Percentiles rank a stretch among this genome's conserved stretches.
Conservation (phyloP, 164 flowering plant species). For the Vitis vinifera region ASM3070453v1 NC_081814.1:6507501-6508000, state of each 20-base stretch:
- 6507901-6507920: slow-evolving; percentile 98
- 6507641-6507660: slow-evolving; percentile 86
- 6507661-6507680: slow-evolving; percentile 98
- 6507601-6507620: neutral
- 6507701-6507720: slow-evolving; percentile 98
- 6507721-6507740: slow-evolving; percentile 67
- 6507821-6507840: neutral
- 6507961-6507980: slow-evolving; percentile 78
- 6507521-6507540: no score
- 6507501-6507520: no score
- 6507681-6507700: slow-evolving; percentile 97
- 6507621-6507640: slow-evolving; percentile 3
- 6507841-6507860: no score
- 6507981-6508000: slow-evolving; percentile 83
- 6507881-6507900: slow-evolving; percentile 99
- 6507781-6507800: neutral
- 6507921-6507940: slow-evolving; percentile 95
- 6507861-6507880: slow-evolving; percentile 63
- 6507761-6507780: neutral
- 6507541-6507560: no score
- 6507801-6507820: no score
- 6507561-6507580: no score
- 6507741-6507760: neutral
- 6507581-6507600: no score
- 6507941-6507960: slow-evolving; percentile 78